phyloP scores from a whole-genome alignment of 306 rosid genomes.

The Elaeagnus macrophylla region DNA sequence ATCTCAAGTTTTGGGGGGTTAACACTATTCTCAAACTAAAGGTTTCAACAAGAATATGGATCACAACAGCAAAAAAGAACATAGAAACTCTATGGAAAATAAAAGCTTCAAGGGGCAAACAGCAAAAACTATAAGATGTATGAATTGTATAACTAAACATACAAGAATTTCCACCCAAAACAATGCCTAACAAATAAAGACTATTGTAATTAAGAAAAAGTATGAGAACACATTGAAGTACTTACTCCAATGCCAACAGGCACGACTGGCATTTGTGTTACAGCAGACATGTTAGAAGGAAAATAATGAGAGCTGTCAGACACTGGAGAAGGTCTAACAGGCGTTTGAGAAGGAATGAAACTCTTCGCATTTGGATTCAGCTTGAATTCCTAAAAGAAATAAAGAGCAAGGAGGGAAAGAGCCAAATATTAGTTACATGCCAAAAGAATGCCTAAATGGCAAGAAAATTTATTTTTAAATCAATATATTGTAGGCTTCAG shows the following conservation, averaged over 20 bases:
- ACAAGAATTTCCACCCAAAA: no score
- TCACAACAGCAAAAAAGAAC: no score
- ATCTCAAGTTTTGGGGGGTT: no score
- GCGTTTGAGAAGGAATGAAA: slow-evolving; percentile 61
- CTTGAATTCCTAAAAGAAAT: slow-evolving; percentile 69
- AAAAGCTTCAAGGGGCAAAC: no score
- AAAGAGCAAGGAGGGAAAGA: not conserved
- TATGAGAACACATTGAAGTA: slow-evolving; percentile 1
- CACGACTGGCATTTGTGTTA: slow-evolving; percentile 66
- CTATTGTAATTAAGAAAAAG: not conserved
- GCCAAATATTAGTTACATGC: slow-evolving; percentile 1
- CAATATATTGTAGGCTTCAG: not conserved
- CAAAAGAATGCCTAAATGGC: slow-evolving; percentile 5
- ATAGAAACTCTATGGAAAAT: no score
- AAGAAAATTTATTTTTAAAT: not conserved
- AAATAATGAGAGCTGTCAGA: slow-evolving; percentile 75
- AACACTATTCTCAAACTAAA: no score
- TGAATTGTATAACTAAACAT: no score
- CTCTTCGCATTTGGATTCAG: slow-evolving; percentile 94
- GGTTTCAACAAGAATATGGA: no score
- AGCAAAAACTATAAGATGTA: no score
- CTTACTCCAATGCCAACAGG: slow-evolving; percentile 87
- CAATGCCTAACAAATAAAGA: not conserved
- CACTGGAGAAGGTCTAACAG: slow-evolving; percentile 74
- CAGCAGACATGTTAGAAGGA: slow-evolving; percentile 23